phyloP scores from a whole-genome alignment of 805 yeast species.

The Candida chilensis region DNA sequence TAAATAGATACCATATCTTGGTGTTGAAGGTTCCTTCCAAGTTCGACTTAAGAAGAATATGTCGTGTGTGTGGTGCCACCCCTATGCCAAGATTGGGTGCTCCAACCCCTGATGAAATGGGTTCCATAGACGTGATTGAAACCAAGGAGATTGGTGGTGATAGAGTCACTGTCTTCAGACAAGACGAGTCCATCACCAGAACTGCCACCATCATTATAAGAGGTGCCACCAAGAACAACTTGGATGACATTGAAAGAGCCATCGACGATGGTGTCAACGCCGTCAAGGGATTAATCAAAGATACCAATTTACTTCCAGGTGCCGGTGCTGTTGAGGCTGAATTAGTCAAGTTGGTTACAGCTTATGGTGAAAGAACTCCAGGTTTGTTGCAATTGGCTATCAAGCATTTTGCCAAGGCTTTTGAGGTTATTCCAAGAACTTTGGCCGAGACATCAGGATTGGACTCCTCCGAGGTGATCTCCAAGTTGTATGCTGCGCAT shows the following conservation, averaged over 20 bases:
- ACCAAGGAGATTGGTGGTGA: slow-evolving; percentile 96
- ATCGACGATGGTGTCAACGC: slow-evolving; percentile 95
- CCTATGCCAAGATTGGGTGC: slow-evolving; percentile 93
- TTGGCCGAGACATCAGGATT: slow-evolving; percentile 92
- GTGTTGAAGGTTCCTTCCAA: slow-evolving; percentile 88
- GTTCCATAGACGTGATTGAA: slow-evolving; percentile 78
- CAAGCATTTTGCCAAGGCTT: slow-evolving; percentile 88
- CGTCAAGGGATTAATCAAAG: slow-evolving; percentile 81
- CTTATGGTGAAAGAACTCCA: slow-evolving; percentile 88
- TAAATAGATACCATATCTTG: slow-evolving; percentile 77
- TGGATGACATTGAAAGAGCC: slow-evolving; percentile 95
- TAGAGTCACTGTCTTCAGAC: slow-evolving; percentile 90
- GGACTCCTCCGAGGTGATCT: slow-evolving; percentile 82
- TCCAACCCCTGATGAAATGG: slow-evolving; percentile 92
- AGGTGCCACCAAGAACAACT: slow-evolving; percentile 91
- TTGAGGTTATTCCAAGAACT: slow-evolving; percentile 88
- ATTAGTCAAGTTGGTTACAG: slow-evolving; percentile 67
- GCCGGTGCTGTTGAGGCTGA: slow-evolving; percentile 96
- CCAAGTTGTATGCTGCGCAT: slow-evolving; percentile 85
- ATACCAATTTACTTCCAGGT: slow-evolving; percentile 73
- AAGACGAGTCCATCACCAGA: slow-evolving; percentile 54
- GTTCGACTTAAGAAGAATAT: slow-evolving; percentile 87
- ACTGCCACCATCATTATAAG: slow-evolving; percentile 91
- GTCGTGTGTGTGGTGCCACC: slow-evolving; percentile 96
- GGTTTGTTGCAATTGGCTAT: slow-evolving; percentile 90